These are phyloP conservation scores for Globisporangium camurandrum DNA, from an alignment of 352 stramenopile species.

Conservation along the genomic window DNA sequence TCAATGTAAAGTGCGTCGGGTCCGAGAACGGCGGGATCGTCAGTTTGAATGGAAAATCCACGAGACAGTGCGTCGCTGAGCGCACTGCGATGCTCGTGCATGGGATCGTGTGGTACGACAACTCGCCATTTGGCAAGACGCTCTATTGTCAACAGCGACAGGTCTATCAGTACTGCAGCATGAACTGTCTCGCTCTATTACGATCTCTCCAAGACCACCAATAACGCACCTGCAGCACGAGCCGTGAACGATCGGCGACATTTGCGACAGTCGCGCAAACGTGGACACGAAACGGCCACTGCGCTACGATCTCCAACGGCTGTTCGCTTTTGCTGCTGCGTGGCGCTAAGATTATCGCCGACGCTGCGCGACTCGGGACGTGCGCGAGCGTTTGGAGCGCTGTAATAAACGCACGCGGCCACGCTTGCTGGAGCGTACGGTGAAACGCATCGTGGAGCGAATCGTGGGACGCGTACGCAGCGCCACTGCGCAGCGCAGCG, in stretches of 20 bases:
- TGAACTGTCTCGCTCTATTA: too few species aligned
- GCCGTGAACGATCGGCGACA: constrained; percentile 21
- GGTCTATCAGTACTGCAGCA: too few species aligned
- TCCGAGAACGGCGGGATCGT: constrained; percentile 48
- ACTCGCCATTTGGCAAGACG: constrained; percentile 31
- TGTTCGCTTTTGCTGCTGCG: constrained; percentile 14
- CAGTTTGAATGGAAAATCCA: constrained; percentile 31
- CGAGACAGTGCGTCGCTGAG: constrained; percentile 12
- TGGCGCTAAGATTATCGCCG: constrained; percentile 23
- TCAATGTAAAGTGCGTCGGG: constrained; percentile 29
- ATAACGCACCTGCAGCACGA: constrained; percentile 28
- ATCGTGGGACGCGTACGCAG: constrained; percentile 20
- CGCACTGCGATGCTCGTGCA: constrained; percentile 10
- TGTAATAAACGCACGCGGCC: constrained; percentile 18
- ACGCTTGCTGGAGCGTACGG: too few species aligned
- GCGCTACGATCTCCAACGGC: constrained; percentile 35
- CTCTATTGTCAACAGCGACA: constrained; percentile 13
- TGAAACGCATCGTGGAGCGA: constrained; percentile 24
- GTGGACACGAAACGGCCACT: constrained; percentile 38
- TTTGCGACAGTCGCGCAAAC: constrained; percentile 21
- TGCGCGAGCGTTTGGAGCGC: constrained; percentile 3
- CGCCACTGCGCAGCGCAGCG: constrained; percentile 11
- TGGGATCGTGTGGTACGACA: constrained; percentile 28
- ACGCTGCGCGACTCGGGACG: constrained; percentile 3
- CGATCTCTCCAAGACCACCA: too few species aligned